Evolutionary conservation across 441 rosid genomes (phyloP).

Genomic region (Hura crepitans): DNA sequence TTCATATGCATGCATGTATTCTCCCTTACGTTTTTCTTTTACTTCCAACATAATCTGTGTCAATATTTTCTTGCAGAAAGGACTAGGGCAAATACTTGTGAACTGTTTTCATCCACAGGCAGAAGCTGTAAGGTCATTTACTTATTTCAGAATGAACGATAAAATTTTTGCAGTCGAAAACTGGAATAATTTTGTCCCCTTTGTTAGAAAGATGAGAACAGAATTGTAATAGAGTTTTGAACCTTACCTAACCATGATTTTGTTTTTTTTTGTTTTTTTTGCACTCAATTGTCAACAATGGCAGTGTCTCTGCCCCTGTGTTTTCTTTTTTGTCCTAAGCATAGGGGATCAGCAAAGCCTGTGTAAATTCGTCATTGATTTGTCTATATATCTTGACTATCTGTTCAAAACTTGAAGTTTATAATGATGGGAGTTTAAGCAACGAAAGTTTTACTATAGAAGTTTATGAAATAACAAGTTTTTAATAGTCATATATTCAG

Average conservation of each 20-base stretch:
- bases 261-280: too few relatives aligned
- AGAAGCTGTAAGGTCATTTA: conserved; percentile 60
- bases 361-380: conserved; percentile 12
- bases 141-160: conserved; percentile 59
- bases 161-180: conserved; percentile 57
- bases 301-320: conserved; percentile 35
- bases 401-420: neutral
- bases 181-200: conserved; percentile 72
- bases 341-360: conserved; percentile 19
- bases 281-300: conserved; percentile 19
- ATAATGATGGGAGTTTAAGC: neutral
- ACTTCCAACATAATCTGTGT: conserved; percentile 1
- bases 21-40: neutral
- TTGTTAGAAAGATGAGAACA: conserved; percentile 56
- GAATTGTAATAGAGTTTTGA: conserved; percentile 34
- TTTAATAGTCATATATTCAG: conserved; percentile 3
- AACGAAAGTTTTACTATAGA: conserved; percentile 3
- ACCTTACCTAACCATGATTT: conserved; percentile 28
- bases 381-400: conserved; percentile 5
- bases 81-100: conserved; percentile 49
- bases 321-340: conserved; percentile 20
- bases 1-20: neutral
- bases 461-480: neutral
- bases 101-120: conserved; percentile 52
- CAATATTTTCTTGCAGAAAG: conserved; percentile 41